Evolutionary conservation across 768 basidiomycete species (phyloP), one percentile per base, ranked within the genome.

Genomic region (Tylopilus cervinicoccineus): DNA sequence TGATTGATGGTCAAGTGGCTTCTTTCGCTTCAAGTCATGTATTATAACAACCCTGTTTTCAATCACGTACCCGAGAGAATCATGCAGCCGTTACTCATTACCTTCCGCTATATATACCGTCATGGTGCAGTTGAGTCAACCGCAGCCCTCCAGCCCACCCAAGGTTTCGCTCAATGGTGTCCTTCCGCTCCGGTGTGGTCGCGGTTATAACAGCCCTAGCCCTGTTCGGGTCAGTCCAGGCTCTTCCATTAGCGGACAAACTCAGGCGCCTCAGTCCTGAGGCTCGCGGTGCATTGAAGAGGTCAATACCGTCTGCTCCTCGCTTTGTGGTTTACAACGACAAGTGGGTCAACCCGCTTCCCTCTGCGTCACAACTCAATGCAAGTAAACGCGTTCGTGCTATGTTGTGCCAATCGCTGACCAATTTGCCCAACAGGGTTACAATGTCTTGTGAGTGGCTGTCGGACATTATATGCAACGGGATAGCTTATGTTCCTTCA

Each of bases 301-400:
- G 39, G 29, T 51, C 53, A 2, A 49, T 39, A 0, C 71, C 75
- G 0, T 71, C 72, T 20, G 70, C 79, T 5, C 82, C 83, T 37
- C 73, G 76, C 57, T 84, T 71, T 28, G 56, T 73, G 9, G 58
- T 67, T 23, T 75, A 75, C 56, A 69, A 67, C 43, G 73, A 75
- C 54, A 55, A 50, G 36, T 80, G 62, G 47, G 68, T 75, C 24
- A 67, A 69, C 40, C 76, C 77, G 0, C 61, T 62, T 5, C 81
- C 83, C 5, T 57, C 70, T 2, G 65, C 68, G 8, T 69, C 79
- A 16, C 57, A 67, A 2, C 67, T 84, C 47, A 57, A 61, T 51
- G 79, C 78, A 56, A 24, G 57, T 22, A 8, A n/a, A 27, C n/a
- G 26, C n/a, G 2, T 19, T 19, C 36, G 20, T 45, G 12, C 6